These are phyloP conservation scores for Sisymbrium altissimum DNA, from an alignment of 345 rosid genomes.

Conservation along the genomic window DNA sequence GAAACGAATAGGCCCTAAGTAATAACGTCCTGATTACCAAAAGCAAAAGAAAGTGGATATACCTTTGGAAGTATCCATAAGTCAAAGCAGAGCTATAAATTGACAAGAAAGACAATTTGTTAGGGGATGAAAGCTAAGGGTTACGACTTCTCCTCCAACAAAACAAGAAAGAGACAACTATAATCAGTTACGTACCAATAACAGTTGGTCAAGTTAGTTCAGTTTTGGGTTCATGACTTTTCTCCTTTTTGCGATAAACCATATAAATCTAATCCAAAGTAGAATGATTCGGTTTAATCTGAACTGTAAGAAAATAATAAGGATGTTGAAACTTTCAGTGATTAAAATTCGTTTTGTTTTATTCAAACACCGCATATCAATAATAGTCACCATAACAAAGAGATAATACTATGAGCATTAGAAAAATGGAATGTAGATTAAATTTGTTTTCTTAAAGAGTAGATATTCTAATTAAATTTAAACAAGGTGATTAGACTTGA, in stretches of 20 bases:
- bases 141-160: not conserved
- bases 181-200: conserved; percentile 9
- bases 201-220: not conserved
- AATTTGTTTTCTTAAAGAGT: too few species aligned
- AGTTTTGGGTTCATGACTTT: not conserved
- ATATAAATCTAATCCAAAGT: not conserved
- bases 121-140: not conserved
- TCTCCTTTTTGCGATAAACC: not conserved
- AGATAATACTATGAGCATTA: too few species aligned
- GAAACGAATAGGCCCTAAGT: too few species aligned
- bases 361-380: too few species aligned
- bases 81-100: conserved; percentile 6
- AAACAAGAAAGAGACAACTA: conserved; percentile 6
- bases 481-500: too few species aligned
- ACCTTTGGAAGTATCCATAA: conserved; percentile 20
- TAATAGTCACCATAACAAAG: too few species aligned
- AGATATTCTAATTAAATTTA: too few species aligned
- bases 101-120: not conserved
- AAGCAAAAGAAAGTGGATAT: not conserved
- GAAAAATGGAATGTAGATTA: too few species aligned
- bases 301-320: not conserved
- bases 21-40: not conserved
- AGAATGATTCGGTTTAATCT: not conserved
- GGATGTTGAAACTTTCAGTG: not conserved
- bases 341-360: not conserved